Base-by-base conservation (phyloP, 2,329 filamentous ascomycete genomes). In the Celoporthe dispersa region DNA sequence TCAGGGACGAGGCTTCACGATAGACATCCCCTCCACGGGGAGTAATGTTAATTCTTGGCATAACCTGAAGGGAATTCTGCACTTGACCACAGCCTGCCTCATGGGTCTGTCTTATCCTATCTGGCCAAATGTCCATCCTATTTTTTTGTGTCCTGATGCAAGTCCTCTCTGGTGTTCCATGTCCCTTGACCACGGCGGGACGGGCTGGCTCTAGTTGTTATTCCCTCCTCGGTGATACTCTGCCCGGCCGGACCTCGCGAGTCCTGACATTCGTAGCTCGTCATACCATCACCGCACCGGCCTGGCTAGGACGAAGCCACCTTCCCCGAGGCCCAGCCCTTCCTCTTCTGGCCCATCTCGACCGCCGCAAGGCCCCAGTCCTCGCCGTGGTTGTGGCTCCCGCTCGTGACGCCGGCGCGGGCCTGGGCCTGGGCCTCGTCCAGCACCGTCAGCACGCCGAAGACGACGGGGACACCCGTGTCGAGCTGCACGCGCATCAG, bases 341-440 rank as follows among this genome's bases (percentile, higher is more conserved):
- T 92, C 79, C 92, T 89, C 90, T 97, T 98, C 25, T 92, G 87
- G 7, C 92, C 94, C 84, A 99, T 87, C 85, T 99, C 96, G 44
- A 99, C 96, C 7, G 96, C 96, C 28, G 95, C 96, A 75, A 89
- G 86, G 3, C 96, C 96, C 96, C 96, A 99, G 80, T 98, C 95
- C 83, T 96, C 92, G 37, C 96, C 96, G 82, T 99, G 95, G 82
- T 98, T 98, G 80, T 98, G 96, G 75, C 89, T 85, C 35, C 84
- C 86, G 33, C 74, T 71, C n/a, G 83, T 81, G 69, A 98, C 82
- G 1, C 96, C 96, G 22, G 96, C 95, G 73, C 96, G 88, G 68
- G 92, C 90, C 81, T 92, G 84, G 16, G 94, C 96, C 82, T 99
- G 96, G 77, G 94, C 91, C 78, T 98, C 94, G 68, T 82, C 92